Base-by-base conservation (phyloP, 768 basidiomycete genomes). In the Cystobasidium onofrii region DNA sequence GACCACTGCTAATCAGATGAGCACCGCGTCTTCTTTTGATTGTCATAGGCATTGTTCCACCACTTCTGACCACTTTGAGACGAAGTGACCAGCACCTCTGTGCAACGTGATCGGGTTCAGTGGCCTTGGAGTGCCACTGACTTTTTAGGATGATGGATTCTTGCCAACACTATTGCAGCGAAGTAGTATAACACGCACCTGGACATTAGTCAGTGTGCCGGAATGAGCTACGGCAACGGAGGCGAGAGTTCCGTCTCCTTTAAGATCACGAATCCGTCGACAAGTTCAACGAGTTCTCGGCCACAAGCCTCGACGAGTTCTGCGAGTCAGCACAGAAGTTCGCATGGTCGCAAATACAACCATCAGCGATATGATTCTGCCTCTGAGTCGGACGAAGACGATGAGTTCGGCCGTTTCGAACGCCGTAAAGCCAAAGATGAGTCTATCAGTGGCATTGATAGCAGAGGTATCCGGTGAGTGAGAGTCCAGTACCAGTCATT, bases 401-500 rank as follows among this genome's bases (percentile, higher is more conserved):
- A 54, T 29, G 57, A 34, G 23, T 23, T 50, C 20, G 46, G 57
- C 10, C 29, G 57, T 29, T 34, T 60, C 15, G 29, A 60, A 29
- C 57, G 57, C 17, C 57, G 57, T 60, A 27, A 34, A 29, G 57
- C 57, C 57, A 60, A 60, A 34, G 69, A 71, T 39, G 69, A 71
- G 69, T 20, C 29, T 13, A 60, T 71, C 36, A 57, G 46, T 33
- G 44, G 69, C 13, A 71, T 71, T 17, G 69, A 71, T 44, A 43
- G 54, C 25, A 31, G 25, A 41, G 69, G 52, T 3, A 60, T 71
- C 36, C n/a, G 41, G 69, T 71, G 36, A 39, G 39, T 39, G 7
- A 39, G n/a, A n/a, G n/a, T n/a, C n/a, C n/a, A n/a, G n/a, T n/a
- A n/a, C n/a, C n/a, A n/a, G n/a, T n/a, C n/a, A n/a, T n/a, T n/a